A percentile compares a stretch with the other conserved stretches of the same genome.
Evolutionary conservation across 345 rosid genomes (phyloP).

Genomic region (Punica granatum): DNA sequence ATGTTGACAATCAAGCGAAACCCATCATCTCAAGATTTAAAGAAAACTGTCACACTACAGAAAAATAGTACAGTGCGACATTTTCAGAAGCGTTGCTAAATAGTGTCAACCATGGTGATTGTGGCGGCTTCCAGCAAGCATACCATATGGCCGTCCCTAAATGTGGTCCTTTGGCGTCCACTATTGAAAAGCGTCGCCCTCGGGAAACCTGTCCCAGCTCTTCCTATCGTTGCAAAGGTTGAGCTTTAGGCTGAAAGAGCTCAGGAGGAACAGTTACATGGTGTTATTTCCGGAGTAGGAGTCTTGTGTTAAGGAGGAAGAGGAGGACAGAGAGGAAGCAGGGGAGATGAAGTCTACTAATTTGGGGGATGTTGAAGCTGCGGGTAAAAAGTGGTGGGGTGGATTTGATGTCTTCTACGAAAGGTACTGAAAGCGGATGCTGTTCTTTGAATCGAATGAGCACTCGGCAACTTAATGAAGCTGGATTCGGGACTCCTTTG

Average conservation of each 20-base stretch:
- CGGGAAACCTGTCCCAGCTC: too few relatives aligned
- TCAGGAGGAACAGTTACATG: conserved; percentile 89
- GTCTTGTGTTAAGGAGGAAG: conserved; percentile 51
- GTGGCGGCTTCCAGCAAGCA: too few relatives aligned
- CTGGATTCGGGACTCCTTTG: conserved; percentile 40
- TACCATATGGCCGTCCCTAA: too few relatives aligned
- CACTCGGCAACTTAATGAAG: conserved; percentile 51
- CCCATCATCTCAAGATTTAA: too few relatives aligned
- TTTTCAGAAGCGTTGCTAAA: too few relatives aligned
- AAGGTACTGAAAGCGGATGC: conserved; percentile 81
- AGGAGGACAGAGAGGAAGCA: conserved; percentile 38
- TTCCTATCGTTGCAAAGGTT: too few relatives aligned
- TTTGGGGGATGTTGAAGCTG: conserved; percentile 91
- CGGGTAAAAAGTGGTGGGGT: conserved; percentile 92
- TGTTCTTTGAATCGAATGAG: conserved; percentile 72
- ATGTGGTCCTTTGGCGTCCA: too few relatives aligned
- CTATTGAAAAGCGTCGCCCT: too few relatives aligned
- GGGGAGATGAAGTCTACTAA: conserved; percentile 55
- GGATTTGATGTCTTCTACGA: conserved; percentile 87
- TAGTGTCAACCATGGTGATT: too few relatives aligned
- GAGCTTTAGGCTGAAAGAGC: conserved; percentile 80
- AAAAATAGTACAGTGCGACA: too few relatives aligned
- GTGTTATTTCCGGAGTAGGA: conserved; percentile 93
- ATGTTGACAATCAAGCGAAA: too few relatives aligned
- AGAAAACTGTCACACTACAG: too few relatives aligned